These are phyloP conservation scores for Imleria badia DNA, from an alignment of 768 basidiomycete genomes.

Conservation along the genomic window DNA sequence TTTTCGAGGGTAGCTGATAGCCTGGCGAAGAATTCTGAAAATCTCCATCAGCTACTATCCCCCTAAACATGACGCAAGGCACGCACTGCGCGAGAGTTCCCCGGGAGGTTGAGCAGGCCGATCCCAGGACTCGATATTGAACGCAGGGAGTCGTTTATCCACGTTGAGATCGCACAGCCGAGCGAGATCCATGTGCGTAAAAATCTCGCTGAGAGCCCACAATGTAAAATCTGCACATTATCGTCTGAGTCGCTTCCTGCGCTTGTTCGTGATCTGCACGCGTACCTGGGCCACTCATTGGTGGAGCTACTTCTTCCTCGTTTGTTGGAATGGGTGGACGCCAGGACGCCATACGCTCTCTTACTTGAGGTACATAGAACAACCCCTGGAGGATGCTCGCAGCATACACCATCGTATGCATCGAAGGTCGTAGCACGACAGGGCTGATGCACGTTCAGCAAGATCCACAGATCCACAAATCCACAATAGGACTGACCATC, in stretches of 20 bases:
- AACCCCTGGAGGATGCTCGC: conserved; percentile 55
- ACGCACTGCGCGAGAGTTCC: conserved; percentile 43
- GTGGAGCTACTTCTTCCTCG: conserved; percentile 22
- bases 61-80: background rate
- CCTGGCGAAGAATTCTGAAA: conserved; percentile 49
- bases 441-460: conserved; percentile 46
- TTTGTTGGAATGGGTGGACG: conserved; percentile 24
- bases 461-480: background rate
- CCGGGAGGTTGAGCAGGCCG: conserved; percentile 38
- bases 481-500: conserved; percentile 45
- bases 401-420: conserved; percentile 52
- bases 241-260: background rate
- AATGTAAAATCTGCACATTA: conserved; percentile 43
- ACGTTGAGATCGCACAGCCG: conserved; percentile 56
- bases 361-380: conserved; percentile 71
- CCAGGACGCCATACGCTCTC: conserved; percentile 42
- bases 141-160: conserved; percentile 46
- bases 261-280: conserved; percentile 16
- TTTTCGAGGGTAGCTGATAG: conserved; percentile 46
- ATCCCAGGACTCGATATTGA: conserved; percentile 43
- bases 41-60: conserved; percentile 12
- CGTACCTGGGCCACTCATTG: conserved; percentile 38
- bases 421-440: conserved; percentile 62
- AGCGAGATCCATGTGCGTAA: conserved; percentile 68
- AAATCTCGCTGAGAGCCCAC: conserved; percentile 63